Evolutionary conservation across 345 rosid species (phyloP).

Genomic region (Eucalyptus microcorys): DNA sequence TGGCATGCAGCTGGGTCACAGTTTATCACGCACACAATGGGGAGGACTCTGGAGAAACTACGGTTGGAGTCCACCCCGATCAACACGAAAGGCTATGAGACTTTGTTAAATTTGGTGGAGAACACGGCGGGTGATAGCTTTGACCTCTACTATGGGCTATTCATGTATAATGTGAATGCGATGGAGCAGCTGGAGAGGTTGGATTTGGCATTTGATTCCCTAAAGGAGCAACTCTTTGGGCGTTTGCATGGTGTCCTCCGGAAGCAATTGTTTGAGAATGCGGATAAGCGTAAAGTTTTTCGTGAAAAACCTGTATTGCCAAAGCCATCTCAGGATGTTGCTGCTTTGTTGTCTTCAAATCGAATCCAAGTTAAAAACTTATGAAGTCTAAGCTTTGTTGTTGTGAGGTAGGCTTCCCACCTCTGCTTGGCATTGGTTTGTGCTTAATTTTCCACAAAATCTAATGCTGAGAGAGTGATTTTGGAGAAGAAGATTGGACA

Average conservation of each 20-base stretch:
- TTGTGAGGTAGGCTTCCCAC: background rate
- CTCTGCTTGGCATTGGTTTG: background rate
- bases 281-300: background rate
- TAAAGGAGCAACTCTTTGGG: constrained; percentile 70
- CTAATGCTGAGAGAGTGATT: background rate
- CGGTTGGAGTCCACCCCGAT: constrained; percentile 46
- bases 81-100: constrained; percentile 65
- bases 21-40: constrained; percentile 73
- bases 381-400: background rate
- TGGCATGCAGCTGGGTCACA: constrained; percentile 79
- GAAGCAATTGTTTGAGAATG: constrained; percentile 38
- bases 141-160: constrained; percentile 70
- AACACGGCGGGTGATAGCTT: constrained; percentile 79
- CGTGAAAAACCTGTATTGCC: background rate
- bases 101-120: constrained; percentile 67
- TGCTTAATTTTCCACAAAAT: background rate
- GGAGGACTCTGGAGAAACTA: constrained; percentile 65
- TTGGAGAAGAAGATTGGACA: background rate
- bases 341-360: background rate
- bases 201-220: constrained; percentile 50
- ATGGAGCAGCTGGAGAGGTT: constrained; percentile 78
- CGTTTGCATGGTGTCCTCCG: constrained; percentile 41
- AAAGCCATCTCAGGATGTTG: background rate
- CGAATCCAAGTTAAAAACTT: background rate
- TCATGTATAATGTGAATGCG: constrained; percentile 70